phyloP scores from a whole-genome alignment of 2,329 filamentous ascomycete species.

The Aureobasidium sp. region DNA sequence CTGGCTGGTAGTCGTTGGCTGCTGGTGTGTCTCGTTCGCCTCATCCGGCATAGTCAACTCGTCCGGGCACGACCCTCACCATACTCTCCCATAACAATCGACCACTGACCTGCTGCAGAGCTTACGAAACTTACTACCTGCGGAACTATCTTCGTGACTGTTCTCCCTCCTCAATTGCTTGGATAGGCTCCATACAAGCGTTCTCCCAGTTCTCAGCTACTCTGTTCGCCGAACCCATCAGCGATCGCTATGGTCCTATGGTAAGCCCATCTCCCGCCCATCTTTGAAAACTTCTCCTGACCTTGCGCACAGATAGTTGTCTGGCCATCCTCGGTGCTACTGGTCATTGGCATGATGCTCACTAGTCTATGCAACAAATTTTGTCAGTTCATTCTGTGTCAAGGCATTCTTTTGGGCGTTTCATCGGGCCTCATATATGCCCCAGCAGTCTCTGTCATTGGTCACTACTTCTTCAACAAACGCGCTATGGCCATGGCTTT shows the following conservation, averaged over 20 bases:
- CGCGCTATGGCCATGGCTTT: constrained; percentile 49
- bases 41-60: constrained; percentile 15
- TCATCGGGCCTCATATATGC: constrained; percentile 54
- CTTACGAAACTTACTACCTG: constrained; percentile 18
- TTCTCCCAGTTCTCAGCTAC: constrained; percentile 42
- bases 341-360: constrained; percentile 43
- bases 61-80: background rate
- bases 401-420: constrained; percentile 40
- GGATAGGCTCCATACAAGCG: constrained; percentile 41
- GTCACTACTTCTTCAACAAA: constrained; percentile 53
- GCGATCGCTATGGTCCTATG: constrained; percentile 36
- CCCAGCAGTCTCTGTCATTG: constrained; percentile 52
- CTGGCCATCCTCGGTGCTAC: constrained; percentile 31
- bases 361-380: constrained; percentile 38
- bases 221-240: constrained; percentile 40
- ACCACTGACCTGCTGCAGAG: background rate
- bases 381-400: constrained; percentile 43
- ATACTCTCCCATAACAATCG: background rate
- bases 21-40: constrained; percentile 12
- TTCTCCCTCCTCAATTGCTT: constrained; percentile 33
- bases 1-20: constrained; percentile 15
- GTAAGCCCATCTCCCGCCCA: constrained; percentile 15
- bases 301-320: constrained; percentile 26
- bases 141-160: background rate
- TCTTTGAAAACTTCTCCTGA: background rate